phyloP scores from a whole-genome alignment of 495 filamentous ascomycete genomes.

The Choiromyces venosus region DNA sequence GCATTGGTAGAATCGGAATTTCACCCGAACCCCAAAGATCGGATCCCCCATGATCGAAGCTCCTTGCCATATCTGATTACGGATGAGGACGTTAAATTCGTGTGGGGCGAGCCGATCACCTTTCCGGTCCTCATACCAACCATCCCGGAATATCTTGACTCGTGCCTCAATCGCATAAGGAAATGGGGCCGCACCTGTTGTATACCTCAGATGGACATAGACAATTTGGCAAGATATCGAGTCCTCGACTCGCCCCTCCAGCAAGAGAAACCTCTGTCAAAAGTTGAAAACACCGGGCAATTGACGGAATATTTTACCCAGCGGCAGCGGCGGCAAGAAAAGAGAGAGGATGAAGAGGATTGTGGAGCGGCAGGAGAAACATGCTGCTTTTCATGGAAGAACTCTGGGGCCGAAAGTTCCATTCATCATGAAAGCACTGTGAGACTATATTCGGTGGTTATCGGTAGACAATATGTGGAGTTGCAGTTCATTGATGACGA shows the following conservation, averaged over 20 bases:
- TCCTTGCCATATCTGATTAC: not conserved
- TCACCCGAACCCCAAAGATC: not conserved
- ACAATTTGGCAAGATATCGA: not conserved
- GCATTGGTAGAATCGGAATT: not conserved
- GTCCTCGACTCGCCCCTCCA: not conserved
- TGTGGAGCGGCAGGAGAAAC: not conserved
- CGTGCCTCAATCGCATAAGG: not conserved
- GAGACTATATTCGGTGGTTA: not conserved
- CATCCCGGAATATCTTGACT: not conserved
- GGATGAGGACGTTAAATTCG: not conserved
- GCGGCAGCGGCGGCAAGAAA: not conserved
- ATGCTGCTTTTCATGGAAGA: not conserved
- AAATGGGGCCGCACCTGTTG: not conserved
- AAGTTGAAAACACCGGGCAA: not conserved
- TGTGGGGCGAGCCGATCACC: not conserved
- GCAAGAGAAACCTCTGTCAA: not conserved
- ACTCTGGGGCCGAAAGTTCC: not conserved
- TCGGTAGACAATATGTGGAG: not conserved
- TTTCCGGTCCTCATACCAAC: not conserved
- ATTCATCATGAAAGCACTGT: not conserved
- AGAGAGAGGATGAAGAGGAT: not conserved
- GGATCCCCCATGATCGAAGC: not conserved
- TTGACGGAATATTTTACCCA: not conserved
- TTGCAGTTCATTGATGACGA: not conserved
- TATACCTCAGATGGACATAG: not conserved